Evolutionary conservation across 192 early-diverging fungal species (phyloP), one percentile per base, ranked within the genome.

Genomic region (Entomortierella parvispora): DNA sequence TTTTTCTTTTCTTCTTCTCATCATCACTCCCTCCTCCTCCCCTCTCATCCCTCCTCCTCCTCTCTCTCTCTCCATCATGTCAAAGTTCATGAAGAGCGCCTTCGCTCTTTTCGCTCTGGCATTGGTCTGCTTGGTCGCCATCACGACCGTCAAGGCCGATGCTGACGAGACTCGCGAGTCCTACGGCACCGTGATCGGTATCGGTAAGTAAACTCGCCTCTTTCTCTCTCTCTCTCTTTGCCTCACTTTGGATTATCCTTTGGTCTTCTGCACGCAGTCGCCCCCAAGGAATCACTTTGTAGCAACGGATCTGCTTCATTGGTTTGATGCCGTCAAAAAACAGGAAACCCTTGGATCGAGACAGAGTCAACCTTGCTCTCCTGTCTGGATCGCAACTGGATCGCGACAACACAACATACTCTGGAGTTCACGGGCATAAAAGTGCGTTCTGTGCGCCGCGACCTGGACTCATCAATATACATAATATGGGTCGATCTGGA

Each of bases 101-200:
- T 31, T 76, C 46, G 72, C 72, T 76, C 72, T 76, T 57, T 33
- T 67, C 43, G 51, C 72, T 50, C 47, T 76, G 72, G 72, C 72
- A 45, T 62, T 67, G 65, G 72, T 76, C 72, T 66, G 58, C 52
- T 62, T 76, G 72, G 65, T 68, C 58, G 72, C 72, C 32, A 33
- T 76, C 40, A 51, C 72, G 51, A 68, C 72, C 53, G 72, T 76
- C 64, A 76, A 68, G 65, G 72, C 72, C 65, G 59, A 76, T 57
- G 58, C 64, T 50, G 72, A 76, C 72, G 65, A 76, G 53, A 58
- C 58, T 25, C 63, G 71, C 58, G 65, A 76, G 40, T 31, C 58
- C 50, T 76, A 62, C 53, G 72, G 72, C 64, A 68, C 72, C 65
- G 72, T 76, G 20, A 76, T 76, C 65, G 72, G 72, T 76, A 76